These are phyloP conservation scores for Sordaria brevicollis DNA, from an alignment of 495 filamentous ascomycete genomes.

Conservation along the genomic window DNA sequence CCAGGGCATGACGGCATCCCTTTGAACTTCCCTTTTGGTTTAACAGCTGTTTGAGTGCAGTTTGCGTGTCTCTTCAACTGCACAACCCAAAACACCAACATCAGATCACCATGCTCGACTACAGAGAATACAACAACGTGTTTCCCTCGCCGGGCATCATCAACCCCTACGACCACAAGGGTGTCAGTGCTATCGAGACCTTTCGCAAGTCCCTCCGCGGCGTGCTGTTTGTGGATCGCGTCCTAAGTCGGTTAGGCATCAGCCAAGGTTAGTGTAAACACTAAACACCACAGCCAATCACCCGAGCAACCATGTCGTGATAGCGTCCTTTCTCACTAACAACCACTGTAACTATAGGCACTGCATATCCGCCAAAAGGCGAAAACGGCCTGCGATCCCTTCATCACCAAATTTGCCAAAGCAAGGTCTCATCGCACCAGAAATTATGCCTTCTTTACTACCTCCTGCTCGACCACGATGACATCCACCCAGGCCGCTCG, in stretches of 20 bases:
- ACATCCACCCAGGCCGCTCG: conserved; percentile 27
- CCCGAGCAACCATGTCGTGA: neutral
- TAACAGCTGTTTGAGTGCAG: neutral
- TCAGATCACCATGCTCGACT: conserved; percentile 31
- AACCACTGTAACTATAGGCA: conserved; percentile 30
- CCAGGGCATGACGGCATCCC: neutral
- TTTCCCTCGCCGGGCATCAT: conserved; percentile 51
- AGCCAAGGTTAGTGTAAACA: conserved; percentile 16
- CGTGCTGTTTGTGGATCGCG: conserved; percentile 62
- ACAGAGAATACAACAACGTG: conserved; percentile 47
- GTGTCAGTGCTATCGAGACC: conserved; percentile 46
- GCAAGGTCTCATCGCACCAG: conserved; percentile 51
- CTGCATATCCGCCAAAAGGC: conserved; percentile 59
- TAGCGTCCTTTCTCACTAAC: neutral
- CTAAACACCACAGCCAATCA: neutral
- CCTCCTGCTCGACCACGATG: conserved; percentile 62
- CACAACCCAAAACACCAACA: neutral
- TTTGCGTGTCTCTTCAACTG: neutral
- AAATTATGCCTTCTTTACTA: conserved; percentile 75
- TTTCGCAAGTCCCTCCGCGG: conserved; percentile 54
- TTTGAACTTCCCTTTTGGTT: neutral
- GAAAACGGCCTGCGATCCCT: conserved; percentile 54
- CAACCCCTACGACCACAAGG: conserved; percentile 49
- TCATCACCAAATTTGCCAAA: conserved; percentile 50
- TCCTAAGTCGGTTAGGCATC: conserved; percentile 60